Conservation (phyloP, 305 asterid species). For the Andrographis paniculata region DNA sequence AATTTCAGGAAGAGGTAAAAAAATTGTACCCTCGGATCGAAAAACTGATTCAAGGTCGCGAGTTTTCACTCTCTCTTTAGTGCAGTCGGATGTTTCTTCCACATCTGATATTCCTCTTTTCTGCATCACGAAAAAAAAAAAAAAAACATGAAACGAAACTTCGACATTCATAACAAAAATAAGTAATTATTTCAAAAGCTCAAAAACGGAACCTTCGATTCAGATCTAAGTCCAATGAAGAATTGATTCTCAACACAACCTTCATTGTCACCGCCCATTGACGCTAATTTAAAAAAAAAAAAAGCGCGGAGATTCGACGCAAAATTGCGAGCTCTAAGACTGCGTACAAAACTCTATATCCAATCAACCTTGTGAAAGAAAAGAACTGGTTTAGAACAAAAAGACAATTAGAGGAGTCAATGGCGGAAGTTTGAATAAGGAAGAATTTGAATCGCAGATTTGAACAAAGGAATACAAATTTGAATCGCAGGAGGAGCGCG, state of each 20-base stretch:
- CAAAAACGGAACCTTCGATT: conserved; percentile 42
- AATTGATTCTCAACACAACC: conserved; percentile 22
- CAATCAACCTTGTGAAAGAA: too few species aligned
- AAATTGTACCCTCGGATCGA: conserved; percentile 50
- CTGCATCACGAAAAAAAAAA: conserved; percentile 37
- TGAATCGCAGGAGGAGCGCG: not conserved
- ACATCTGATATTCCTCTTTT: conserved; percentile 38
- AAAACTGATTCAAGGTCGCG: conserved; percentile 59
- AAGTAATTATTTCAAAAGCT: too few species aligned
- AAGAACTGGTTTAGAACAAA: too few species aligned
- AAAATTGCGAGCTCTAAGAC: too few species aligned
- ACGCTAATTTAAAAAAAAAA: too few species aligned
- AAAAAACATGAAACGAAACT: too few species aligned
- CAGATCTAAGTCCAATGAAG: conserved; percentile 39
- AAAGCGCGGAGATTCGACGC: too few species aligned
- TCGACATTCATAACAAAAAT: too few species aligned
- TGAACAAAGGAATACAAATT: not conserved
- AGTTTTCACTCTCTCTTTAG: conserved; percentile 49
- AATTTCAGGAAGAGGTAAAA: conserved; percentile 1
- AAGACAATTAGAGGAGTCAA: not conserved
- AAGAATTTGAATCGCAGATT: too few species aligned
- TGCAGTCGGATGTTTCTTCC: conserved; percentile 39
- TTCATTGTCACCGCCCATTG: conserved; percentile 42
- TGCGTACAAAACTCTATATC: too few species aligned
- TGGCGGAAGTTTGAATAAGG: too few species aligned